phyloP scores from a whole-genome alignment of 805 yeast genomes.

The Yarrowia sp. region DNA sequence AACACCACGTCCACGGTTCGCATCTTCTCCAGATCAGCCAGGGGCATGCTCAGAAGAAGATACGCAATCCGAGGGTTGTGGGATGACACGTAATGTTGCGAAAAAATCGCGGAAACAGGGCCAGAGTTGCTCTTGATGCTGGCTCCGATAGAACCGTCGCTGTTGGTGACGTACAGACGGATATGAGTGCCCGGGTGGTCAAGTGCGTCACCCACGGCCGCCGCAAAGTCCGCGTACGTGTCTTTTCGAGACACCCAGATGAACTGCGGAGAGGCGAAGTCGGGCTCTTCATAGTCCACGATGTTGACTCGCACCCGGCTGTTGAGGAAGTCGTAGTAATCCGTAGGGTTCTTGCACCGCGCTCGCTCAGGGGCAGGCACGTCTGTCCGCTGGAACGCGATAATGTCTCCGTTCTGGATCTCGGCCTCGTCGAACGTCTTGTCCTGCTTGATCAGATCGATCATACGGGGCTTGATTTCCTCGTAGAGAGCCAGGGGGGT shows the following conservation, averaged over 20 bases:
- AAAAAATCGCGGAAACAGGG: constrained; percentile 50
- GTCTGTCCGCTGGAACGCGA: constrained; percentile 49
- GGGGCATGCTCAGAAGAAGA: constrained; percentile 76
- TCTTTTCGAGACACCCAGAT: constrained; percentile 74
- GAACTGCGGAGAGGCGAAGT: constrained; percentile 43
- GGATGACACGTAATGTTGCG: constrained; percentile 41
- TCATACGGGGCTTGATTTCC: constrained; percentile 50
- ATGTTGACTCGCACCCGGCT: constrained; percentile 47
- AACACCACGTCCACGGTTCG: constrained; percentile 9
- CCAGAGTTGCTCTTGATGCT: constrained; percentile 50
- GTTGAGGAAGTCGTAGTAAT: constrained; percentile 49
- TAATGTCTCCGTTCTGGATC: constrained; percentile 51
- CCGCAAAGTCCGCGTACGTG: constrained; percentile 64
- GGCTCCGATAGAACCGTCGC: constrained; percentile 57
- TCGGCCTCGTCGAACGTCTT: constrained; percentile 48
- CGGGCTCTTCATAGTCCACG: constrained; percentile 39
- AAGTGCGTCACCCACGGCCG: constrained; percentile 62
- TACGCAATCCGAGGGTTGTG: constrained; percentile 59
- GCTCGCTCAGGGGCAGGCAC: constrained; percentile 7
- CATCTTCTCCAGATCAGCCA: constrained; percentile 80
- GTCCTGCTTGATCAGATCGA: constrained; percentile 47
- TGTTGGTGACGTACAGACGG: constrained; percentile 68
- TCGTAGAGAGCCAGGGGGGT: constrained; percentile 47
- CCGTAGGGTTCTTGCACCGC: constrained; percentile 42
- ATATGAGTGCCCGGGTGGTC: constrained; percentile 65